phyloP scores from a whole-genome alignment of 441 rosid genomes.

The Erodium trifolium region DNA sequence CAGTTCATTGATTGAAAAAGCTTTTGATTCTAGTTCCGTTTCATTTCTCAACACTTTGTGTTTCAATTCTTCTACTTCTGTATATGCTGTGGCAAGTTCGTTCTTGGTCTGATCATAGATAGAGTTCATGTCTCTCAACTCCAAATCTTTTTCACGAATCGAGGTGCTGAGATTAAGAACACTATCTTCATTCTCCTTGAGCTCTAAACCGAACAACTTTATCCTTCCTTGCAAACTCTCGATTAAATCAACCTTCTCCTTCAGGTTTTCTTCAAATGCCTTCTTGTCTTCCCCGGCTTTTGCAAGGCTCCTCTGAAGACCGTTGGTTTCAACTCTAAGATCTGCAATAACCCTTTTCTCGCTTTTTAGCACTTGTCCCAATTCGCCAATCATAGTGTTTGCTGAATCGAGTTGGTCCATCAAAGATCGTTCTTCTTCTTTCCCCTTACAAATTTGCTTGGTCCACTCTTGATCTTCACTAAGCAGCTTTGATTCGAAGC shows the following conservation, averaged over 20 bases:
- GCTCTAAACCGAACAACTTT: constrained; percentile 46
- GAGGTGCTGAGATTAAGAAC: constrained; percentile 37
- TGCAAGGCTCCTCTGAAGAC: constrained; percentile 41
- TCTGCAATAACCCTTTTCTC: constrained; percentile 50
- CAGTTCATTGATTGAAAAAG: constrained; percentile 39
- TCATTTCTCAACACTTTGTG: constrained; percentile 33
- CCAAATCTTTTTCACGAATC: constrained; percentile 45
- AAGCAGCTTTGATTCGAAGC: constrained; percentile 45
- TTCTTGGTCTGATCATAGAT: constrained; percentile 35
- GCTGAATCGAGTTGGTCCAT: constrained; percentile 54
- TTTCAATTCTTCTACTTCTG: constrained; percentile 40
- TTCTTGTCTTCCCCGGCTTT: constrained; percentile 52
- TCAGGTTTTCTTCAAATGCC: constrained; percentile 45
- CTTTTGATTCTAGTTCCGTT: constrained; percentile 46
- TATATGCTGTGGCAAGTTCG: constrained; percentile 40
- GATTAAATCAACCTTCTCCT: constrained; percentile 41
- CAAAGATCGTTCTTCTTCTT: constrained; percentile 52
- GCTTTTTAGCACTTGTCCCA: constrained; percentile 61
- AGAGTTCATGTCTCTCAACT: constrained; percentile 41
- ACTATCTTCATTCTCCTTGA: constrained; percentile 50
- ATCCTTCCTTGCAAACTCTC: constrained; percentile 50
- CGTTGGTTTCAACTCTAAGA: constrained; percentile 40
- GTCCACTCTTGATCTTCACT: constrained; percentile 50
- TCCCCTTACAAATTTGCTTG: constrained; percentile 38
- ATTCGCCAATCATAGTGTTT: constrained; percentile 42